These are phyloP conservation scores for Monsonia emarginata DNA, from an alignment of 441 rosid species.

Conservation along the genomic window DNA sequence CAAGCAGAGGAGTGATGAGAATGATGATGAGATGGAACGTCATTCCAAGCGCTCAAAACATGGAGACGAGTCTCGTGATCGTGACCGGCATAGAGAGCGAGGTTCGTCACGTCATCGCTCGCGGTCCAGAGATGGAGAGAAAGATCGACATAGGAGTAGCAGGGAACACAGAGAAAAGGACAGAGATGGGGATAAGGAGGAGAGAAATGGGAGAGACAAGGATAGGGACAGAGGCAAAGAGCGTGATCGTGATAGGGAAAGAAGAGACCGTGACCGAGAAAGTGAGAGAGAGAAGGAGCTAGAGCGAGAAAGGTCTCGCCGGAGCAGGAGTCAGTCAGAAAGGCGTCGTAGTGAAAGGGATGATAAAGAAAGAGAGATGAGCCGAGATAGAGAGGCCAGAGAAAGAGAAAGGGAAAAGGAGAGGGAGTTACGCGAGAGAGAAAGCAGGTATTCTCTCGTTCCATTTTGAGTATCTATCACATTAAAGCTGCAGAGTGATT, in stretches of 20 bases:
- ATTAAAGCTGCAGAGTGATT: neutral
- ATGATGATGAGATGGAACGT: constrained; percentile 29
- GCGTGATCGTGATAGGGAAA: constrained; percentile 24
- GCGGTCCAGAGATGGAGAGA: constrained; percentile 47
- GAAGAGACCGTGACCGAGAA: constrained; percentile 32
- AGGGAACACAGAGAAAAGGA: constrained; percentile 41
- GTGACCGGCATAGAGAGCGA: constrained; percentile 31
- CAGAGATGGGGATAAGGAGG: constrained; percentile 35
- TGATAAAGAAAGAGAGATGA: constrained; percentile 35
- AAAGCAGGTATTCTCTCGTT: constrained; percentile 48
- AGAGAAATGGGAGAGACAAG: constrained; percentile 43
- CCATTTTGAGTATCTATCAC: neutral
- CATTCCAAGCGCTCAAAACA: constrained; percentile 47
- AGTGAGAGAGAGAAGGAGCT: constrained; percentile 31
- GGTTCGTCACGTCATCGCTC: constrained; percentile 48
- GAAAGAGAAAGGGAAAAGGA: constrained; percentile 34
- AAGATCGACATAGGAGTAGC: constrained; percentile 37
- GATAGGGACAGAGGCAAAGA: constrained; percentile 39
- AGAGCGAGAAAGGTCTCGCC: constrained; percentile 42
- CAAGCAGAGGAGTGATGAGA: constrained; percentile 45
- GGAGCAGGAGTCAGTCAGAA: constrained; percentile 58
- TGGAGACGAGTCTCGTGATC: constrained; percentile 40
- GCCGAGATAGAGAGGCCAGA: constrained; percentile 46
- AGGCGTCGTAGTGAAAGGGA: constrained; percentile 47
- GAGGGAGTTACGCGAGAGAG: constrained; percentile 48